Percentiles rank a stretch among this genome's conserved stretches.
Conservation (phyloP, 768 basidiomycete species). For the Trametes gibbosa region DNA sequence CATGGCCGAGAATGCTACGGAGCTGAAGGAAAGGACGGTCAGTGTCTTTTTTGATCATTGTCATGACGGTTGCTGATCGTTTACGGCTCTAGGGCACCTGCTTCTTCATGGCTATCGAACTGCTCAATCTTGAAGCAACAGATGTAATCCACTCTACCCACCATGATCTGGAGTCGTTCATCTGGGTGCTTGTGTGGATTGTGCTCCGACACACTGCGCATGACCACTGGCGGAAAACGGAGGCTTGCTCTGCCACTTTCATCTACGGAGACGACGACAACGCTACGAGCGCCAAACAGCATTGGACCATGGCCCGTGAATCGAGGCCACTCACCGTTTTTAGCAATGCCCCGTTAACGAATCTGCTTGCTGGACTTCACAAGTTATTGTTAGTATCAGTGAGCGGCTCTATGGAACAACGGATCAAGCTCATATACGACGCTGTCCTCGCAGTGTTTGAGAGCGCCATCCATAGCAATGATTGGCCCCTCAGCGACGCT, state of each 20-base stretch:
- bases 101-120: constrained; percentile 3
- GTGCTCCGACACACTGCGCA: constrained; percentile 4
- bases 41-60: background rate
- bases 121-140: background rate
- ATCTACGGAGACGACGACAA: background rate
- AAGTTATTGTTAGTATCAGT: background rate
- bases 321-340: background rate
- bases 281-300: background rate
- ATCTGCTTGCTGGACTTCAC: background rate
- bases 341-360: background rate
- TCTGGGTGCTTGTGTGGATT: constrained; percentile 14
- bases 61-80: too few relatives aligned
- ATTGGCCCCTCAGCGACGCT: constrained; percentile 4
- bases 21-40: background rate
- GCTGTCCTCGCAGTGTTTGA: constrained; percentile 2
- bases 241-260: background rate
- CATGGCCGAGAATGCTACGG: background rate
- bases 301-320: background rate
- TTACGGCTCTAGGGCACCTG: background rate
- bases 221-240: background rate
- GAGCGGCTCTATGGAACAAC: too few relatives aligned
- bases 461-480: background rate
- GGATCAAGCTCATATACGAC: background rate
- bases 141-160: background rate
- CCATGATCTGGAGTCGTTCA: constrained; percentile 18